These are phyloP conservation scores for Trichoderma koningiopsis DNA, from an alignment of 2,329 filamentous ascomycete species.

Conservation along the genomic window DNA sequence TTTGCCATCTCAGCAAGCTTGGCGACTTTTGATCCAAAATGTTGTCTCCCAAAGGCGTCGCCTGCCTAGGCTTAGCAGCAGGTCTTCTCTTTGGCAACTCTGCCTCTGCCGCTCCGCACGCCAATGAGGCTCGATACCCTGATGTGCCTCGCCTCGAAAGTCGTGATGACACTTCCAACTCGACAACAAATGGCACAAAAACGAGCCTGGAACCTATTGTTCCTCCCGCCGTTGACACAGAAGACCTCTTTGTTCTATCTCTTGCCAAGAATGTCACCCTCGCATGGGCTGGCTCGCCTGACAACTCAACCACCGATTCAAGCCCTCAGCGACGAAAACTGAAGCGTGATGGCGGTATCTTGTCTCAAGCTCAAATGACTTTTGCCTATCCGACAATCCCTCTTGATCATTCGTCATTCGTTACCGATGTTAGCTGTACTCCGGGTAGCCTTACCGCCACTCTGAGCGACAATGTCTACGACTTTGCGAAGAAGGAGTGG, in stretches of 20 bases:
- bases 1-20: background rate
- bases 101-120: background rate
- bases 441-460: background rate
- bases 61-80: background rate
- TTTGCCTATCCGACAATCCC: background rate
- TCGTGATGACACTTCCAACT: background rate
- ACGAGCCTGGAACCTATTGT: background rate
- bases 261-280: background rate
- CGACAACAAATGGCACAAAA: background rate
- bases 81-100: background rate
- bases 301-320: background rate
- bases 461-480: background rate
- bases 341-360: background rate
- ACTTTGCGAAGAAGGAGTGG: background rate
- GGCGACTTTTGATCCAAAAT: background rate
- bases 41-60: background rate
- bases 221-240: background rate
- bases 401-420: background rate
- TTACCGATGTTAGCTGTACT: background rate
- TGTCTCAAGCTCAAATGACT: background rate
- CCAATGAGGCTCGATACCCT: background rate
- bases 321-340: background rate
- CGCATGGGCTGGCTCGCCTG: background rate
- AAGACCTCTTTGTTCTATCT: background rate
- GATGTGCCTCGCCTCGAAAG: background rate